phyloP scores from a whole-genome alignment of 768 basidiomycete species.

The Phaeotremella fagi region DNA sequence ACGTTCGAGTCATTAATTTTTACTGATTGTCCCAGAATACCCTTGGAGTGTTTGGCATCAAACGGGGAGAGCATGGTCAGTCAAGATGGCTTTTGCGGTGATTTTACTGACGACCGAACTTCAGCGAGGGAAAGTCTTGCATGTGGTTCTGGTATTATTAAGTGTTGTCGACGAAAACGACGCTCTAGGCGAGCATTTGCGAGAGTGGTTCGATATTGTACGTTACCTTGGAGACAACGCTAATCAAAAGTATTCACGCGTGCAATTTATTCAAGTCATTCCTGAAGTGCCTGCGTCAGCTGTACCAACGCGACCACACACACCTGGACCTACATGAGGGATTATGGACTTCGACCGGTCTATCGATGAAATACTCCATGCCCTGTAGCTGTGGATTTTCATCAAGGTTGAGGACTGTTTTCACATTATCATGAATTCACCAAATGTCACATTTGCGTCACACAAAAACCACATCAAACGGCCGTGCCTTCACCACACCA shows the following conservation, averaged over 20 bases:
- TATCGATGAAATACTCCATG: no score
- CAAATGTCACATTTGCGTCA: no score
- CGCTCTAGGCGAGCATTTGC: conserved; percentile 17
- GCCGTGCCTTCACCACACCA: no score
- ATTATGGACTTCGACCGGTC: no score
- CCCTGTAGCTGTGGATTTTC: no score
- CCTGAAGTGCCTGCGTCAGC: conserved; percentile 5
- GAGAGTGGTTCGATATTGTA: conserved; percentile 40
- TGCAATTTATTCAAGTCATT: conserved; percentile 35
- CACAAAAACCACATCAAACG: no score
- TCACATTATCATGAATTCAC: no score
- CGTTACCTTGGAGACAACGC: conserved; percentile 2
- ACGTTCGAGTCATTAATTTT: background rate
- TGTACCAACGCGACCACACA: no score
- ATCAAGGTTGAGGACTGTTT: no score
- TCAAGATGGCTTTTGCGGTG: background rate
- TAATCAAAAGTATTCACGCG: conserved; percentile 19
- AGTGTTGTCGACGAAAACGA: conserved; percentile 13
- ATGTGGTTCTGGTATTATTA: conserved; percentile 27
- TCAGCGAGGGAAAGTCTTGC: conserved; percentile 32
- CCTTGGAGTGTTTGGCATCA: conserved; percentile 30
- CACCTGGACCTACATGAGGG: no score
- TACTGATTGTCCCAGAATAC: conserved; percentile 14
- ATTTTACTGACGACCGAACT: background rate
- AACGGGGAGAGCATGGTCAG: conserved; percentile 38